phyloP scores from a whole-genome alignment of 306 rosid genomes.

The Citrullus amarus region DNA sequence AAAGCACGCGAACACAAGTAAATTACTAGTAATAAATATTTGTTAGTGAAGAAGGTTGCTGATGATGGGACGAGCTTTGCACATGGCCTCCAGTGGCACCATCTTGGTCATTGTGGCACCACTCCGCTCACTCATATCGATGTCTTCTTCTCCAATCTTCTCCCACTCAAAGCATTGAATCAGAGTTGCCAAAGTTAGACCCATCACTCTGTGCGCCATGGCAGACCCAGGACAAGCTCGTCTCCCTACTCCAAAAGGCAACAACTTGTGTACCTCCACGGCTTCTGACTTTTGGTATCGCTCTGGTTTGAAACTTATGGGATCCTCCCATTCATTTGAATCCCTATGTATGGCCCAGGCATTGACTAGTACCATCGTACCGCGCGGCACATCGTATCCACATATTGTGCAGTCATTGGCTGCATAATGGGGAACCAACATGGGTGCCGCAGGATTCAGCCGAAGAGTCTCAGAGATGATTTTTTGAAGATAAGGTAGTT shows the following conservation, averaged over 20 bases:
- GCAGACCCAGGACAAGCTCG: conserved; percentile 36
- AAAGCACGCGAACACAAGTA: not conserved
- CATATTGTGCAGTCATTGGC: conserved; percentile 25
- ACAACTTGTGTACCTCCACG: not conserved
- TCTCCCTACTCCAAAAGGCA: conserved; percentile 48
- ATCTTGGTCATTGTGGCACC: conserved; percentile 30
- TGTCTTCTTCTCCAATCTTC: conserved; percentile 9
- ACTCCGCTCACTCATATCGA: conserved; percentile 28
- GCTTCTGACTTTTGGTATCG: conserved; percentile 21
- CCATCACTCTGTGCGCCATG: conserved; percentile 29
- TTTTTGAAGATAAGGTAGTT: conserved; percentile 33
- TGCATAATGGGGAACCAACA: conserved; percentile 35
- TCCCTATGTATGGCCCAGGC: conserved; percentile 56
- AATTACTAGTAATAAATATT: no score
- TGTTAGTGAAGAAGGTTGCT: not conserved
- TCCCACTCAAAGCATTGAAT: conserved; percentile 63
- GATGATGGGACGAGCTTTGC: conserved; percentile 25
- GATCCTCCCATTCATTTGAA: conserved; percentile 28
- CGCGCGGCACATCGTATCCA: conserved; percentile 35
- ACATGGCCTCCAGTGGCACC: conserved; percentile 37
- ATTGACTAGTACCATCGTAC: conserved; percentile 30
- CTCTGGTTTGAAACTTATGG: conserved; percentile 31
- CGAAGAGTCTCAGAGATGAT: conserved; percentile 37
- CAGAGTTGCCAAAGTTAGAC: conserved; percentile 23
- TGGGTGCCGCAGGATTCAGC: conserved; percentile 23